Conservation (phyloP, 441 rosid species). For the Gossypium schwendimanii region DNA sequence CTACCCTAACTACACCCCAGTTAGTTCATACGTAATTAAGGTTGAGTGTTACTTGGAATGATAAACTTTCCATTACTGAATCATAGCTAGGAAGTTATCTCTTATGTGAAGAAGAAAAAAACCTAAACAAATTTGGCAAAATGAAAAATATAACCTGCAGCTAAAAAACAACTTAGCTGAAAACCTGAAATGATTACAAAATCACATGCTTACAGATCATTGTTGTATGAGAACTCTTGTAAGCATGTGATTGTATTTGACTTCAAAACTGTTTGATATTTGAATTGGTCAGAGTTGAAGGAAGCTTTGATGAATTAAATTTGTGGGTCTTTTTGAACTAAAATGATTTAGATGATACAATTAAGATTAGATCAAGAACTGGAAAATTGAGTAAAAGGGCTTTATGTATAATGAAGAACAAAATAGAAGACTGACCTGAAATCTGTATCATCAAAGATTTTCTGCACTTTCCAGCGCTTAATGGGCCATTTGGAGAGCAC, state of each 20-base stretch:
- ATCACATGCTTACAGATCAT: background rate
- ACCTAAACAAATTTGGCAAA: background rate
- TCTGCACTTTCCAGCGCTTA: constrained; percentile 52
- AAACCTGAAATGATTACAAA: background rate
- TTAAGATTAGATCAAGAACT: background rate
- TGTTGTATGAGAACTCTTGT: background rate
- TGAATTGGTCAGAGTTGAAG: background rate
- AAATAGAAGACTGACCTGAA: constrained; percentile 48
- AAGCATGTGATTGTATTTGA: background rate
- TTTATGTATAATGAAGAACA: background rate
- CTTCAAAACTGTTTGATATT: background rate
- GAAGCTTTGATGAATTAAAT: background rate
- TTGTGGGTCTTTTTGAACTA: background rate
- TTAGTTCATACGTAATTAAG: background rate
- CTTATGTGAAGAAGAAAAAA: background rate
- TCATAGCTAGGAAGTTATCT: background rate
- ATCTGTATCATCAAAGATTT: constrained; percentile 78
- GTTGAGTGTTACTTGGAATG: background rate
- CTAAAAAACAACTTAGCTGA: background rate
- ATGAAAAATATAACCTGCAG: background rate
- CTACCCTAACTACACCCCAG: background rate
- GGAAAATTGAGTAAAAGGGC: background rate
- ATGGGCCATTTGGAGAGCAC: constrained; percentile 85
- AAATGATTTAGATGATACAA: background rate
- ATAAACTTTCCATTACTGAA: background rate